Evolutionary conservation across 768 basidiomycete species (phyloP).

Genomic region (Trametes gibbosa): DNA sequence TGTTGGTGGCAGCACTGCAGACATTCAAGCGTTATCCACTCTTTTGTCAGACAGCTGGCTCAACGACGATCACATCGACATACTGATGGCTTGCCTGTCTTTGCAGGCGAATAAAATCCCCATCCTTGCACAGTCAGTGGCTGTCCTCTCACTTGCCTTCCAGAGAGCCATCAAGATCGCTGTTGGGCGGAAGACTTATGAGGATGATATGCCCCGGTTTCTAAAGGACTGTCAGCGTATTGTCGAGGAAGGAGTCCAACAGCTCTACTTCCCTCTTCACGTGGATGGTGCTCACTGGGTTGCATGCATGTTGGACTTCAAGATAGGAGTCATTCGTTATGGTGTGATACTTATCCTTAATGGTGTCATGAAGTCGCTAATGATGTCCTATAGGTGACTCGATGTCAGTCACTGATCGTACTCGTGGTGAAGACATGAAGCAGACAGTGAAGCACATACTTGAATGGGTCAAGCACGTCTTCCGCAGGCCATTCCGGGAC

Average conservation of each 20-base stretch:
- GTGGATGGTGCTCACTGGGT: slow-evolving; percentile 16
- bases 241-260: not conserved
- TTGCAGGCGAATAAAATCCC: not conserved
- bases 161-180: not conserved
- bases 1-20: not conserved
- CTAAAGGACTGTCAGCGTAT: not conserved
- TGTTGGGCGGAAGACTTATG: not conserved
- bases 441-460: not conserved
- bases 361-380: not conserved
- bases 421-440: not conserved
- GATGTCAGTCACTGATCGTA: not conserved
- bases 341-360: not conserved
- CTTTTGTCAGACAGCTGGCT: slow-evolving; percentile 9
- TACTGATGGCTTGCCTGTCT: not conserved
- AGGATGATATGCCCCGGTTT: not conserved
- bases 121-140: not conserved
- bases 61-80: slow-evolving; percentile 10
- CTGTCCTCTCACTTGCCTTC: not conserved
- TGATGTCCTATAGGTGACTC: not conserved
- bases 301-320: slow-evolving; percentile 10
- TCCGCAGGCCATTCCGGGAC: not conserved
- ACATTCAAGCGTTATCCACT: not conserved
- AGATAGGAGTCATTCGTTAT: not conserved
- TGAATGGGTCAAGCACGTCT: not conserved
- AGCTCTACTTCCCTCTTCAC: slow-evolving; percentile 1